Conservation (phyloP, 2,329 filamentous ascomycete genomes). For the Niveomyces coronatus region DNA sequence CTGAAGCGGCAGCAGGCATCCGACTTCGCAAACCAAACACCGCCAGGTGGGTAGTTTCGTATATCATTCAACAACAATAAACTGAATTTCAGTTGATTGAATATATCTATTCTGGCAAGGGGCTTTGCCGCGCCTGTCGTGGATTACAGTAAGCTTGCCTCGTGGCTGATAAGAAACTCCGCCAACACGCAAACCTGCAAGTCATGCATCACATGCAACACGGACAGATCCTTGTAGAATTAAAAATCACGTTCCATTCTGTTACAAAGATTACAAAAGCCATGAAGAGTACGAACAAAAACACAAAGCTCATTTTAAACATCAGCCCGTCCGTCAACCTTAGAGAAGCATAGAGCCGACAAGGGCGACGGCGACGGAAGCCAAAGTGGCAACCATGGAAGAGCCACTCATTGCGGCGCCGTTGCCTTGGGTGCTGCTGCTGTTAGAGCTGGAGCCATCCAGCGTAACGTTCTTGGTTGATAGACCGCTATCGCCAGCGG, state of each 20-base stretch:
- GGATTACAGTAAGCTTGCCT: no score
- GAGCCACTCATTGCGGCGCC: constrained; percentile 19
- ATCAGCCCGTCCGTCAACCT: background rate
- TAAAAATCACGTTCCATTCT: constrained; percentile 1
- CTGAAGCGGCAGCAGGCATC: no score
- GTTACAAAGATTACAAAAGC: constrained; percentile 4
- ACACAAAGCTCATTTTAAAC: background rate
- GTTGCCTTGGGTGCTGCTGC: constrained; percentile 13
- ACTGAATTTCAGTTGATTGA: no score
- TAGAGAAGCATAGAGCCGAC: constrained; percentile 5
- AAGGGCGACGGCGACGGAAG: constrained; percentile 26
- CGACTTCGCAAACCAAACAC: no score
- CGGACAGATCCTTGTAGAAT: constrained; percentile 4
- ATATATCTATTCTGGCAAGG: no score
- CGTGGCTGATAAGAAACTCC: no score
- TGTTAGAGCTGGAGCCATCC: constrained; percentile 22
- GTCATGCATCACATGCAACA: no score
- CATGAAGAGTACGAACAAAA: constrained; percentile 1
- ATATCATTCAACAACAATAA: no score
- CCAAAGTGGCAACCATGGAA: constrained; percentile 15
- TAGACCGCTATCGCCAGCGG: constrained; percentile 34
- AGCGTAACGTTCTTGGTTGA: constrained; percentile 32
- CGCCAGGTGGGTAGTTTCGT: no score
- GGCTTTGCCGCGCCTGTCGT: no score
- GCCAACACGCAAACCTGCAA: no score